These are phyloP conservation scores for Russula compacta DNA, from an alignment of 768 basidiomycete genomes.

Conservation along the genomic window DNA sequence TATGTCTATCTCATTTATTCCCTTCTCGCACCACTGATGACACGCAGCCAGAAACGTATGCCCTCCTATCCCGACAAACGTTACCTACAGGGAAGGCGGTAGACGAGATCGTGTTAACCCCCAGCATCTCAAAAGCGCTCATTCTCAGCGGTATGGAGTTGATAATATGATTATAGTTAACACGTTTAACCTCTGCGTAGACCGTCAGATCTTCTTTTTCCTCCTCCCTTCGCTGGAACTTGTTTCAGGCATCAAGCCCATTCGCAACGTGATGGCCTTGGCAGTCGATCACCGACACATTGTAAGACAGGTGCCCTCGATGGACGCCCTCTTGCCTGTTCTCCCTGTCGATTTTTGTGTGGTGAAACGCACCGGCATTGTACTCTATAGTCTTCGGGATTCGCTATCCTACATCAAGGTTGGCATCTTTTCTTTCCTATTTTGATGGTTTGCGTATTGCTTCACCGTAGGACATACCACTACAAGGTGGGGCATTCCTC, in stretches of 20 bases:
- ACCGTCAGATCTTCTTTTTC: slow-evolving; percentile 68
- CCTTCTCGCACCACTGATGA: neutral
- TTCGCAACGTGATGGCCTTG: slow-evolving; percentile 72
- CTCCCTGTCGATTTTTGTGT: slow-evolving; percentile 64
- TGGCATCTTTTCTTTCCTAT: slow-evolving; percentile 4
- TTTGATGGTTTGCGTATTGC: neutral
- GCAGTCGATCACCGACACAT: slow-evolving; percentile 76
- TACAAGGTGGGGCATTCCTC: slow-evolving; percentile 46
- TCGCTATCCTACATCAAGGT: slow-evolving; percentile 56
- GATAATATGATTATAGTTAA: slow-evolving; percentile 11
- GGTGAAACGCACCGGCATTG: slow-evolving; percentile 57
- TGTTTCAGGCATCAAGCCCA: slow-evolving; percentile 58
- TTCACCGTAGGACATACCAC: slow-evolving; percentile 54
- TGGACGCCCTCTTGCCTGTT: slow-evolving; percentile 29
- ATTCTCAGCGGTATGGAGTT: slow-evolving; percentile 58
- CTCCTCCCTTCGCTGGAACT: slow-evolving; percentile 73
- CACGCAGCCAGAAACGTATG: slow-evolving; percentile 23
- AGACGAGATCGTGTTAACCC: slow-evolving; percentile 72
- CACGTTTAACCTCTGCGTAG: slow-evolving; percentile 24
- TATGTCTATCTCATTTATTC: neutral
- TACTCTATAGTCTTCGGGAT: slow-evolving; percentile 58
- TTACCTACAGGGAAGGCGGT: slow-evolving; percentile 56
- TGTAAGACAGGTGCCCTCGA: slow-evolving; percentile 37
- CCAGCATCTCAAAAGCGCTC: slow-evolving; percentile 63
- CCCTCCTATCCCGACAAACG: slow-evolving; percentile 40